Evolutionary conservation across 306 rosid genomes (phyloP).

Genomic region (cucumber (Cucumis sativus)): Cucumber_9930_V3 NC_026659.2:30028001-30028500

Average conservation of each 20-base stretch:
- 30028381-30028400: constrained; percentile 77
- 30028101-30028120: not conserved
- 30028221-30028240: not conserved
- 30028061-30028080: not conserved
- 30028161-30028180: not conserved
- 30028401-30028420: constrained; percentile 64
- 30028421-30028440: constrained; percentile 73
- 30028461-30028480: constrained; percentile 78
- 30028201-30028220: not conserved
- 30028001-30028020: not conserved
- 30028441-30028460: constrained; percentile 87
- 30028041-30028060: not conserved
- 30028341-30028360: constrained; percentile 80
- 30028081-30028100: not conserved
- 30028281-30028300: constrained; percentile 91
- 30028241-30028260: not conserved
- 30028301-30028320: constrained; percentile 93
- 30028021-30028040: not conserved
- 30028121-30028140: not conserved
- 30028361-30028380: constrained; percentile 96
- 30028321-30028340: constrained; percentile 83
- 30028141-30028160: not conserved
- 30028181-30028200: not conserved
- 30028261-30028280: constrained; percentile 68
- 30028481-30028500: constrained; percentile 64